Percentiles rank a stretch among this genome's conserved stretches.
Conservation (phyloP, 2,329 filamentous ascomycete genomes). For the Penicillium concentricum region DNA sequence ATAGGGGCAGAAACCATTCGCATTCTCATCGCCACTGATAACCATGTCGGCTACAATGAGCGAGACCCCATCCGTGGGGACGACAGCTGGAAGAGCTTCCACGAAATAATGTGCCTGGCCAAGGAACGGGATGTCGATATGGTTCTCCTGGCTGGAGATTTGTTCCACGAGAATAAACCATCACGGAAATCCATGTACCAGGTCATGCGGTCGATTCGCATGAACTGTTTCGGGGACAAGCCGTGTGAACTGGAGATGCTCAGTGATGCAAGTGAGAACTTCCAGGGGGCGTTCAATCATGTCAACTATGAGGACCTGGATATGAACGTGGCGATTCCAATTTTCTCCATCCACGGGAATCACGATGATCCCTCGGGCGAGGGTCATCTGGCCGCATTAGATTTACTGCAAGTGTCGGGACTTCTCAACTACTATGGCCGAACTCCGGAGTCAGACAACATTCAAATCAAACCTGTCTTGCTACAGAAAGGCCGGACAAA, state of each 20-base stretch:
- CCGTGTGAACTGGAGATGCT: slow-evolving; percentile 94
- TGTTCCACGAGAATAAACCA: slow-evolving; percentile 98
- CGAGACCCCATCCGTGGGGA: slow-evolving; percentile 91
- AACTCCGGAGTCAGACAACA: slow-evolving; percentile 88
- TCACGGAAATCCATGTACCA: slow-evolving; percentile 95
- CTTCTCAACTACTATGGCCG: slow-evolving; percentile 95
- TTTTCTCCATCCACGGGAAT: slow-evolving; percentile 98
- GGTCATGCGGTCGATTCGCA: slow-evolving; percentile 89
- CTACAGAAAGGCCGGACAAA: slow-evolving; percentile 93
- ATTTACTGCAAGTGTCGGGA: slow-evolving; percentile 86
- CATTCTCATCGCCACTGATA: slow-evolving; percentile 91
- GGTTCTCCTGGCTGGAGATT: slow-evolving; percentile 89
- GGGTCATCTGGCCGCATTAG: slow-evolving; percentile 85
- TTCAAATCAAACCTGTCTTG: slow-evolving; percentile 84
- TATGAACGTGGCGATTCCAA: slow-evolving; percentile 94
- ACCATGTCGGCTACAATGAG: slow-evolving; percentile 96
- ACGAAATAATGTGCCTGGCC: slow-evolving; percentile 90
- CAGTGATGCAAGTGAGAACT: slow-evolving; percentile 87
- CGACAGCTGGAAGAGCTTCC: slow-evolving; percentile 94
- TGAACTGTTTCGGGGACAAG: slow-evolving; percentile 93
- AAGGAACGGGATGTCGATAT: slow-evolving; percentile 91
- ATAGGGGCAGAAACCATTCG: slow-evolving; percentile 78
- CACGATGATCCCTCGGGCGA: slow-evolving; percentile 98
- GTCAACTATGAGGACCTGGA: slow-evolving; percentile 98
- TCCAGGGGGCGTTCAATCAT: slow-evolving; percentile 84